These are phyloP conservation scores for Pythium monospermum DNA, from an alignment of 352 stramenopile species.

Conservation along the genomic window DNA sequence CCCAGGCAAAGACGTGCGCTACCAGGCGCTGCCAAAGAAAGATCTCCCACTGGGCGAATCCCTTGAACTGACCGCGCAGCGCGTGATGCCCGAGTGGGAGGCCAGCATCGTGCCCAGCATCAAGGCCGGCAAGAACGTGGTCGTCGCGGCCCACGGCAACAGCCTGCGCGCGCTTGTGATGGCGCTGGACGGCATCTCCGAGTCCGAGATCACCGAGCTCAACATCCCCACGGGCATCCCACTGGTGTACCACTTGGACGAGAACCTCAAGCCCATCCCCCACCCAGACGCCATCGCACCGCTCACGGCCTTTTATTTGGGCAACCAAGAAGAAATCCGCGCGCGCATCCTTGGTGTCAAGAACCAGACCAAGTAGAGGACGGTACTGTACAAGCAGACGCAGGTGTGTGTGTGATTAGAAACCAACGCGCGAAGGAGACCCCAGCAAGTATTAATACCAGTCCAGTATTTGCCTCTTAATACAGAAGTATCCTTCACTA, in stretches of 20 bases:
- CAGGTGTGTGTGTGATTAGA: too few species aligned
- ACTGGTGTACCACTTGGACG: slow-evolving; percentile 86
- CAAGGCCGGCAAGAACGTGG: slow-evolving; percentile 90
- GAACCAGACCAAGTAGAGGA: slow-evolving; percentile 95
- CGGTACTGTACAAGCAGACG: too few species aligned
- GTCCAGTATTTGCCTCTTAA: too few species aligned
- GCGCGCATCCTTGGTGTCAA: slow-evolving; percentile 96
- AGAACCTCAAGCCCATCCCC: slow-evolving; percentile 79
- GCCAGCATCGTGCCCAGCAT: slow-evolving; percentile 90
- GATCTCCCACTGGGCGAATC: slow-evolving; percentile 92
- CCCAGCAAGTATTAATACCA: too few species aligned
- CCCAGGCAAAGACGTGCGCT: slow-evolving; percentile 89
- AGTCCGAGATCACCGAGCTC: slow-evolving; percentile 92
- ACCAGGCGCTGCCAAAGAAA: slow-evolving; percentile 78
- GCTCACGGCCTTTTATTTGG: slow-evolving; percentile 76
- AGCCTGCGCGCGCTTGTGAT: slow-evolving; percentile 91
- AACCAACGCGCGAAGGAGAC: too few species aligned
- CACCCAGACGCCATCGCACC: slow-evolving; percentile 85
- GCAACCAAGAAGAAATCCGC: slow-evolving; percentile 96
- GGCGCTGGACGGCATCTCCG: slow-evolving; percentile 91
- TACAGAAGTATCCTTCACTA: too few species aligned
- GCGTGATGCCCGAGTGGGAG: slow-evolving; percentile 90
- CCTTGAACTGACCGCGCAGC: slow-evolving; percentile 90
- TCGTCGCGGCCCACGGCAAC: slow-evolving; percentile 95
- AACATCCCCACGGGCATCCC: slow-evolving; percentile 91